Percentiles rank a stretch among this genome's conserved stretches.
Conservation (phyloP, 257 asterid genomes). For the Scutellaria baicalensis region DNA sequence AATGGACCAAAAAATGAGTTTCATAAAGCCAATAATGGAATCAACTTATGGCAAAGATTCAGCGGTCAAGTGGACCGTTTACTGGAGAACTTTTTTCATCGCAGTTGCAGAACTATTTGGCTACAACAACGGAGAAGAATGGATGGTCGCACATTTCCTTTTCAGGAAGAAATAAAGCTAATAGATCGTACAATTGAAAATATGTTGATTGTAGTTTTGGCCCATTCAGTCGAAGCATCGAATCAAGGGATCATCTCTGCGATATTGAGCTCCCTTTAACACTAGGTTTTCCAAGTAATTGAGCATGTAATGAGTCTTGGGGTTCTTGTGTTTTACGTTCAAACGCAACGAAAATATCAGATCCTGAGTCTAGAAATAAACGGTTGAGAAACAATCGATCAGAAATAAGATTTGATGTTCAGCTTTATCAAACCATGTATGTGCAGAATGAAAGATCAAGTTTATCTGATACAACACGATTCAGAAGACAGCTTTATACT, state of each 20-base stretch:
- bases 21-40: constrained; percentile 71
- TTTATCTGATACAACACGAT: neutral
- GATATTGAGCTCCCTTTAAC: neutral
- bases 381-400: too few species aligned
- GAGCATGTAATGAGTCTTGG: neutral
- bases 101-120: constrained; percentile 76
- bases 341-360: too few species aligned
- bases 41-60: constrained; percentile 88
- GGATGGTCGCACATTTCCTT: constrained; percentile 85
- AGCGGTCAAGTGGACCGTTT: constrained; percentile 81
- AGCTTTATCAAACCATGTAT: too few species aligned
- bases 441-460: too few species aligned
- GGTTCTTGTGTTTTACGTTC: too few species aligned
- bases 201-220: too few species aligned
- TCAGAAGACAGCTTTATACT: neutral
- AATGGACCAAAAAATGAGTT: constrained; percentile 54
- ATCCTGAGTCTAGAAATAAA: too few species aligned
- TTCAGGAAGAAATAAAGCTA: constrained; percentile 53
- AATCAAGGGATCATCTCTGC: too few species aligned
- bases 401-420: too few species aligned
- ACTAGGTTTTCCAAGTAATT: neutral
- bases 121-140: constrained; percentile 84
- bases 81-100: constrained; percentile 91
- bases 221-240: too few species aligned
- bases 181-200: too few species aligned